Evolutionary conservation across 805 yeast genomes (phyloP), one percentile per base, ranked within the genome.

Genomic region (Candida chilensis): DNA sequence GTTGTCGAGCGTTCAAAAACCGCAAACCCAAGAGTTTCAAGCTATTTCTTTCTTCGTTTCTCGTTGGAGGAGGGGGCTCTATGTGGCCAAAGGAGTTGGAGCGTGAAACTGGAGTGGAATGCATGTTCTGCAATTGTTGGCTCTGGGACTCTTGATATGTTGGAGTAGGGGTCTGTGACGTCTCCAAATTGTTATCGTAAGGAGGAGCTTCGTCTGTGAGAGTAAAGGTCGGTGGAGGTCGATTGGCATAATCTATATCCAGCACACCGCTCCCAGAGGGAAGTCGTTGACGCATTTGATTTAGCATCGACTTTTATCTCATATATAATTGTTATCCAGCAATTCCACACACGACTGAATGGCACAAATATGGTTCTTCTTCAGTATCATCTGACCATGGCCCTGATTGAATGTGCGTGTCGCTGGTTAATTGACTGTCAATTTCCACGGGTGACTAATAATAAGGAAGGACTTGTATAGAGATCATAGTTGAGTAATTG

Each of bases 1-100:
- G 92, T 42, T 84, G 87, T 37, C 74, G 67, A 2, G 92, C 83
- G 35, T 78, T 78, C 37, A 85, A 57, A 39, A 84, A 73, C 39
- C 73, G 74, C 34, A 85, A 60, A 0, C 94, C 90, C 15, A 83
- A 50, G 18, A 66, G 60, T 47, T 82, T 81, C 28, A 74, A 45
- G 8, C 51, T 45, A 24, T 49, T 44, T 31, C 49, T 39, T 30
- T 54, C 8, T 19, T 8, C 21, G 11, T 19, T 11, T 19, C 21
- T 19, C 21, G 10, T 11, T n/a, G n/a, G n/a, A n/a, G n/a, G n/a
- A n/a, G n/a, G n/a, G n/a, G n/a, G n/a, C n/a, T n/a, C n/a, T n/a
- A n/a, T n/a, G n/a, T n/a, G n/a, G n/a, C n/a, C n/a, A n/a, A n/a
- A n/a, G 21, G 21, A 19, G 11, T 19, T 19, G 8, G 21, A 9